Evolutionary conservation across 305 asterid genomes (phyloP), one percentile per base, ranked within the genome.

Genomic region (Withania somnifera): DNA sequence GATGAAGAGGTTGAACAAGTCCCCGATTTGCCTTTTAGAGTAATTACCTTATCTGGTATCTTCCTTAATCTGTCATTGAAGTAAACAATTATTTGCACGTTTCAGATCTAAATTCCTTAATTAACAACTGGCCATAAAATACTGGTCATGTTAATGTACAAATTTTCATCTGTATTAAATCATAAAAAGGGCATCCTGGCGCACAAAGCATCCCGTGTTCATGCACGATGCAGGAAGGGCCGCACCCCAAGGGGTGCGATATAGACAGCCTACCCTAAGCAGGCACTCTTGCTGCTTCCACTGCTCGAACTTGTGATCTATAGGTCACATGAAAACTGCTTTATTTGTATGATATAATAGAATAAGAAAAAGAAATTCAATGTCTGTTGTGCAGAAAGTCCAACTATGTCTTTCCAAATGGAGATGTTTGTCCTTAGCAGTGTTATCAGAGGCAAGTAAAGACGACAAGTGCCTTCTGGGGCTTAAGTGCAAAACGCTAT

Each of bases 21-120:
- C 79, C 87, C 92, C 0, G 84, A 42, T 82, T 81, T 91, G 86
- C 85, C 87, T 89, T 90, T 93, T 79, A 66, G 93, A 82, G 85
- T 77, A 34, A 63, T 56, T 63, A 64, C 88, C 87, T 87, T 88
- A 69, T 91, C 90, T n/a, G 85, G 84, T 75, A 87, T 90, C 87
- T 88, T 92, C 89, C 80, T 89, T 54, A 54, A 83, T 85, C 97
- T 94, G 86, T 77, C 86, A 71, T 42, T 24, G 79, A n/a, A 7
- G 54, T 14, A 47, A 47, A 71, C 24, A 71, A 28, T 71, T 71
- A 71, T 3, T 45, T 14, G 22, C 58, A 71, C 17, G 1, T 42
- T 24, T 24, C 7, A 45, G 79, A 24, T 45, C 58, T 36, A 15
- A 50, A 15, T 47, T 15, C 45, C n/a, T 11, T 28, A 15, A 75